phyloP scores from a whole-genome alignment of 768 basidiomycete genomes.

The Pholiota microspora region DNA sequence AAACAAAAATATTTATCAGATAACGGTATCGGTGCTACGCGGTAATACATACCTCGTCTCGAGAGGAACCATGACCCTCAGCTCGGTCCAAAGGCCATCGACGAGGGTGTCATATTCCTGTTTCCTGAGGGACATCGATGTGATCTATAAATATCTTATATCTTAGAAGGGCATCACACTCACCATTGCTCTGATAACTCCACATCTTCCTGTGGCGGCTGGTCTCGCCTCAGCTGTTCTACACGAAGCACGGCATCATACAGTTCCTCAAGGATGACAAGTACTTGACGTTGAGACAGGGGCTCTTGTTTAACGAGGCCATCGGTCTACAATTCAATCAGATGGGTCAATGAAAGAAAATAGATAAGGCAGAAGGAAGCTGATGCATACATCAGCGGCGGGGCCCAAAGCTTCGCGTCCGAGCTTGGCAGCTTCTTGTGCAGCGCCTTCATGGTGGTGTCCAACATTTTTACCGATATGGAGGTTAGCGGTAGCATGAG shows the following conservation, averaged over 20 bases:
- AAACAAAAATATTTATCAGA: neutral
- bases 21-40: neutral
- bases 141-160: neutral
- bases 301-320: slow-evolving; percentile 69
- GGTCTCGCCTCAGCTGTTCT: slow-evolving; percentile 82
- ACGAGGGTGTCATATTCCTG: slow-evolving; percentile 53
- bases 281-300: slow-evolving; percentile 72
- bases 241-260: slow-evolving; percentile 83
- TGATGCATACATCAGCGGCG: slow-evolving; percentile 46
- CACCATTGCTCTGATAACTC: slow-evolving; percentile 45
- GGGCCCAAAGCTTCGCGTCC: slow-evolving; percentile 71
- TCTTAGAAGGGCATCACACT: slow-evolving; percentile 4
- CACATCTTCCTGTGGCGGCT: slow-evolving; percentile 63
- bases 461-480: slow-evolving; percentile 55
- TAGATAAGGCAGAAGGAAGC: neutral
- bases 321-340: slow-evolving; percentile 43
- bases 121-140: slow-evolving; percentile 42
- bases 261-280: slow-evolving; percentile 77
- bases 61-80: slow-evolving; percentile 87
- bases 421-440: slow-evolving; percentile 72
- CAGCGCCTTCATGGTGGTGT: slow-evolving; percentile 50
- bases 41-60: slow-evolving; percentile 71
- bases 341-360: neutral
- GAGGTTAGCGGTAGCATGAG: slow-evolving; percentile 43
- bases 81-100: slow-evolving; percentile 73